Evolutionary conservation across 106 monocot species (phyloP).

Genomic region (Acorus gramineus): DNA sequence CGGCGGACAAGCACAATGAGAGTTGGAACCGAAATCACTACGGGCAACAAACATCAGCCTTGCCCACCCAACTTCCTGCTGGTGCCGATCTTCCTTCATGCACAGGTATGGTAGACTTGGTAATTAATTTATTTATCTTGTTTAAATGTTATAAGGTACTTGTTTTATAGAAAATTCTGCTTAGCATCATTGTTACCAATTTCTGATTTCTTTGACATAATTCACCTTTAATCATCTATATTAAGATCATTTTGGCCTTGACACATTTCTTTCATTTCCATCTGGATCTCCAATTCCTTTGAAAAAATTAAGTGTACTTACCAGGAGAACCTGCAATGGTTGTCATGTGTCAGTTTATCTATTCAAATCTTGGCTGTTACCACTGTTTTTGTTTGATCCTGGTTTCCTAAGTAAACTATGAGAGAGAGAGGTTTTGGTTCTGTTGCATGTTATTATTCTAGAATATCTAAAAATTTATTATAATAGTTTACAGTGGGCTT

Average conservation of each 20-base stretch:
- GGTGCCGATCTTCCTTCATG: constrained; percentile 78
- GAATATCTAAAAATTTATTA: too few relatives aligned
- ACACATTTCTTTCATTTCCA: too few relatives aligned
- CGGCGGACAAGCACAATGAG: constrained; percentile 28
- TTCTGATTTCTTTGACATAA: neutral
- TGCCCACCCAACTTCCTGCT: constrained; percentile 69
- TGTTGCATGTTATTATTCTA: too few relatives aligned
- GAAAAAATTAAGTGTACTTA: too few relatives aligned
- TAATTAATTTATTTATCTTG: neutral
- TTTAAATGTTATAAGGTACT: neutral
- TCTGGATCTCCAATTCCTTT: too few relatives aligned
- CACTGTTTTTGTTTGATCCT: too few relatives aligned
- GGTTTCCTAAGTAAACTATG: too few relatives aligned
- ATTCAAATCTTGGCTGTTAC: too few relatives aligned
- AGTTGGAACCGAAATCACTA: constrained; percentile 34
- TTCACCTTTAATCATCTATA: neutral
- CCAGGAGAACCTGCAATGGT: too few relatives aligned
- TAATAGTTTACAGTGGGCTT: too few relatives aligned
- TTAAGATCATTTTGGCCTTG: neutral
- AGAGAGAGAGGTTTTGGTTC: too few relatives aligned
- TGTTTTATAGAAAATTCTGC: neutral
- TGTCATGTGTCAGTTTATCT: too few relatives aligned
- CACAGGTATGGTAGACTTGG: constrained; percentile 31
- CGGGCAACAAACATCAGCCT: constrained; percentile 31
- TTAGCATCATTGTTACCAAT: neutral